Base-by-base conservation (phyloP, 1,284 basidiomycete genomes). In the Chalciporus sp. region DNA sequence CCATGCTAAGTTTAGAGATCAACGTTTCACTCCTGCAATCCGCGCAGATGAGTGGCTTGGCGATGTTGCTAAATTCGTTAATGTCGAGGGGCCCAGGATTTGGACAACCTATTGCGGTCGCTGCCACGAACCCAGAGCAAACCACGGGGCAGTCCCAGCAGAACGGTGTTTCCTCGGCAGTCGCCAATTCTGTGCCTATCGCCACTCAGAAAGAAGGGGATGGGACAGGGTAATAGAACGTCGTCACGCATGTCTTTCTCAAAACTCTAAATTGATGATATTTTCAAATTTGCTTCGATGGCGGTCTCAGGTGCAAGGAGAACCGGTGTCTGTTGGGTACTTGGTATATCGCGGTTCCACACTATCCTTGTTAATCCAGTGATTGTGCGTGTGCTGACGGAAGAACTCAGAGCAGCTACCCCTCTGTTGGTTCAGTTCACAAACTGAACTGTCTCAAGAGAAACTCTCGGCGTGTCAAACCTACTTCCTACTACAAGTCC, bases 1-100 rank as follows among this genome's bases (percentile, higher is more conserved):
- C 80, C 26, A 83, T 85, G 76, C 70, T 90, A 56, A 86, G 78
- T 62, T 72, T 91, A 53, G 89, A 91, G 59, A 87, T 91, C 63
- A 90, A 90, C 57, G 81, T 90, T 23, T 83, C 83, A 14, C 69
- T 85, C 14, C 72, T 91, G 51, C 85, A 89, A 65, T 75, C 81
- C 12, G 73, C 80, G 16, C 88, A 91, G 63, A 86, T 88, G 83
- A 87, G 78, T 61, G 87, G 88, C 11, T 62, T 90, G 57, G 86
- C 86, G 26, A 71, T 86, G 56, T 73, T 91, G 9, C 70, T 91
- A 55, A 89, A 88, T 66, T 83, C 84, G 6, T 68, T 90, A 57
- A 84, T 85, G 71, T 72, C 69, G 19, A 71, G 69, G 41, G 60
- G 68, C 7, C 17, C 51, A 23, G 58, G 53, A 41, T 57, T 71